Base-by-base conservation (phyloP, 2,329 filamentous ascomycete genomes). In the Fusarium succisae region DNA sequence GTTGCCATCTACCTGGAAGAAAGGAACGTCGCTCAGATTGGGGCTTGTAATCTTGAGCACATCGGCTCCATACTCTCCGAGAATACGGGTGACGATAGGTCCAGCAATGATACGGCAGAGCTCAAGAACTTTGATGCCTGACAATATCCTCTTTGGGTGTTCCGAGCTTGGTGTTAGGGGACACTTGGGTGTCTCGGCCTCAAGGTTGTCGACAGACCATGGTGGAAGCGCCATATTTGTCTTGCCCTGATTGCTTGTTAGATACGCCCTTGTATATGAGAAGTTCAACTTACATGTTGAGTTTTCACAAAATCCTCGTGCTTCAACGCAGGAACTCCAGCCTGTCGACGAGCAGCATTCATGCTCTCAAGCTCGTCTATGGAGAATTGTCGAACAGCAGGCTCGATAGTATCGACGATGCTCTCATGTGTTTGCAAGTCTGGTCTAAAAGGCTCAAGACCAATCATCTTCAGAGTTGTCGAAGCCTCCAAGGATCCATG, bases 101-200 rank as follows among this genome's bases (percentile, higher is more conserved):
- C 92, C 92, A 8, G 93, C 93, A 72, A 95, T 94, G 77, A 94
- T 91, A 45, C 92, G 90, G 78, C 92, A 93, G 37, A 95, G 83
- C 78, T 95, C 93, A 10, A 95, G 86, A 11, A 95, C 92, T 73
- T 91, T 92, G 79, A 94, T 86, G 0, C 92, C 92, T 78, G 86
- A 67, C 84, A 90, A 76, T 75, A 84, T 81, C 17, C 81, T 81
- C 12, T 63, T 69, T 20, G 74, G 60, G 7, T 70, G 72, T 6
- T 73, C 67, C 6, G 72, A 53, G 3, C 28, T 71, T 8, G 63
- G 47, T 17, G 78, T 66, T 58, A 90, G 76, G 12, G 83, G 84
- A 7, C 81, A 79, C 13, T 86, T 85, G 6, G 87, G 86, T 6
- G 90, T 89, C 11, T 82, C 78, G 2, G 79, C 77, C 71, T 90